Percentiles rank a stretch among this genome's conserved stretches.
phyloP scores from a whole-genome alignment of 2,329 filamentous ascomycete species.

The Pleurostoma richardsiae region DNA sequence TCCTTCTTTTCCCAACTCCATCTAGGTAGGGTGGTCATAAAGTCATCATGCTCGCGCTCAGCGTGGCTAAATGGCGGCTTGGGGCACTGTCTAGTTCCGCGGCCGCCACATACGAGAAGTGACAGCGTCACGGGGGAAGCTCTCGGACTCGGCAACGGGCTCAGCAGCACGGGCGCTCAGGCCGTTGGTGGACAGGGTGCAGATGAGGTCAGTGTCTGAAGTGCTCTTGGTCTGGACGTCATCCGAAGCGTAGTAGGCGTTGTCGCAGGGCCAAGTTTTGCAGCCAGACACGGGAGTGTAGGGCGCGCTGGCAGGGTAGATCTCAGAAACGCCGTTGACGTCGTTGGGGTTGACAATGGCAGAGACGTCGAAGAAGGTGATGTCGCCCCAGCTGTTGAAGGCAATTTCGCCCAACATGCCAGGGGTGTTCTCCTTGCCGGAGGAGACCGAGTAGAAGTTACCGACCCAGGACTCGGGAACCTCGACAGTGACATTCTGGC shows the following conservation, averaged over 20 bases:
- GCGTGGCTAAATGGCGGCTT: neutral
- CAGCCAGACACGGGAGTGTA: conserved; percentile 30
- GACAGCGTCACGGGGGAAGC: conserved; percentile 8
- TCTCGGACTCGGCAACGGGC: neutral
- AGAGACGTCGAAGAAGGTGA: conserved; percentile 38
- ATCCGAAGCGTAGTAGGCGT: conserved; percentile 47
- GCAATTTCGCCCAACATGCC: conserved; percentile 31
- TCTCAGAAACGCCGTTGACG: conserved; percentile 29
- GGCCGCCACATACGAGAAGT: conserved; percentile 5
- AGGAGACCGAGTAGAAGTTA: conserved; percentile 26
- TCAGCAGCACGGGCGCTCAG: conserved; percentile 10
- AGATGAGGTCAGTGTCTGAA: conserved; percentile 40
- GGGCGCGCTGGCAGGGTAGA: conserved; percentile 24
- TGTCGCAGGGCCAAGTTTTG: conserved; percentile 33
- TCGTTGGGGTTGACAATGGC: conserved; percentile 37
- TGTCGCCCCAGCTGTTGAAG: conserved; percentile 26
- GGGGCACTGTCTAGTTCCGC: neutral
- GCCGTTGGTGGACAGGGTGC: conserved; percentile 37
- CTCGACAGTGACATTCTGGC: conserved; percentile 25
- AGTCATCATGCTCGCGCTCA: neutral
- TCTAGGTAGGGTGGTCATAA: no score
- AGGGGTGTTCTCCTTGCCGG: conserved; percentile 22
- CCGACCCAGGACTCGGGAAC: conserved; percentile 21
- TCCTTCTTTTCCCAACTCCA: no score
- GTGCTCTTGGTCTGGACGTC: conserved; percentile 53